Percentiles rank a stretch among this genome's conserved stretches.
Evolutionary conservation across 768 basidiomycete genomes (phyloP).

Genomic region (Russula lepida): DNA sequence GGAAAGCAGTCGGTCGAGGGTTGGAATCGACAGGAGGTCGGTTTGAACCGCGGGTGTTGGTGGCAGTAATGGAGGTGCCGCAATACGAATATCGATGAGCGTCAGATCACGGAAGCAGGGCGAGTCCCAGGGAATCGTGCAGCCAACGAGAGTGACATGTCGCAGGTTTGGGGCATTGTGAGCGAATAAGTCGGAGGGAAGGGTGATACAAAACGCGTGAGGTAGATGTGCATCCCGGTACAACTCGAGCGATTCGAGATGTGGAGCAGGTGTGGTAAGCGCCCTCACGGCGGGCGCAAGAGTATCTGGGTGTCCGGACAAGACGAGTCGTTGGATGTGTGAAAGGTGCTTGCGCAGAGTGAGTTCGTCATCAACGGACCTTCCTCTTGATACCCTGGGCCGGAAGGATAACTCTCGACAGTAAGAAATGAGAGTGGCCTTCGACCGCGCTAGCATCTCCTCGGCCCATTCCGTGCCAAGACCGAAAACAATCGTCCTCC

Average conservation of each 20-base stretch:
- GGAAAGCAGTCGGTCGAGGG: neutral
- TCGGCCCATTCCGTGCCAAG: neutral
- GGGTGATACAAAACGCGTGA: neutral
- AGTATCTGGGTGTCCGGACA: neutral
- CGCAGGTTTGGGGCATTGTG: neutral
- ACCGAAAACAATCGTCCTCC: neutral
- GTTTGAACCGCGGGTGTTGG: neutral
- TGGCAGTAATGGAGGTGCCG: neutral
- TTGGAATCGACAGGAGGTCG: neutral
- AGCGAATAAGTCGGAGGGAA: neutral
- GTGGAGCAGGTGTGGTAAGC: neutral
- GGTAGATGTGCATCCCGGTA: neutral
- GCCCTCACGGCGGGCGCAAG: neutral
- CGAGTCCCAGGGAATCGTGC: neutral
- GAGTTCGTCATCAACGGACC: neutral
- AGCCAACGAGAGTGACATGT: neutral
- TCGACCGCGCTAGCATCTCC: neutral
- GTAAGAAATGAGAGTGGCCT: neutral
- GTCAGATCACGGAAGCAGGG: neutral
- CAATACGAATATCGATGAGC: neutral
- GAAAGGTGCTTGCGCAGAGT: neutral
- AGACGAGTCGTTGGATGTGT: neutral
- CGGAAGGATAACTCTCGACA: neutral
- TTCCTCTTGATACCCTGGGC: neutral
- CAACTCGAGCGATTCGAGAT: neutral